These are phyloP conservation scores for Dothiorella sarmentorum DNA, from an alignment of 2,329 filamentous ascomycete species.

Conservation along the genomic window DNA sequence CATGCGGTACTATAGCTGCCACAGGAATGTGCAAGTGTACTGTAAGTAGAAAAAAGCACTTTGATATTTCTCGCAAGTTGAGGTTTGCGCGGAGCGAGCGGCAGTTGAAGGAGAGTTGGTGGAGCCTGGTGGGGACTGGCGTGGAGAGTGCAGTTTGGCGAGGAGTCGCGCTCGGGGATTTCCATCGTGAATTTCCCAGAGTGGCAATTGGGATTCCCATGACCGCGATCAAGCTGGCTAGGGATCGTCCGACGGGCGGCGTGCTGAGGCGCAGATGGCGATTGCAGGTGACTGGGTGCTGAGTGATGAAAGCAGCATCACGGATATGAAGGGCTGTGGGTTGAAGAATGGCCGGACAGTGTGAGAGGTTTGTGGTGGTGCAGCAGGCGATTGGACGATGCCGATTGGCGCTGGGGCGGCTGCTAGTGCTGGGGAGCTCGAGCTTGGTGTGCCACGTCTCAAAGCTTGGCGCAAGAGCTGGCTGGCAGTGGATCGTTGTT, in stretches of 20 bases:
- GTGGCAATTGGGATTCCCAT: not conserved
- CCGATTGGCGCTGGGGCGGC: not conserved
- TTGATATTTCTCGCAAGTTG: not conserved
- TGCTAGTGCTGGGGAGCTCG: not conserved
- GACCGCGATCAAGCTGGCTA: not conserved
- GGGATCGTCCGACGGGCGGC: not conserved
- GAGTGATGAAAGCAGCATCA: not conserved
- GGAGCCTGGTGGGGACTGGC: not conserved
- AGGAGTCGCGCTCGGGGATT: not conserved
- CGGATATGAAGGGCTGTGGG: not conserved
- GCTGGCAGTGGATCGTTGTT: conserved; percentile 9
- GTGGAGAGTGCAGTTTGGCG: not conserved
- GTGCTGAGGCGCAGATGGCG: not conserved
- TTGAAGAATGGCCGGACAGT: not conserved
- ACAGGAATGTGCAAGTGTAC: not conserved
- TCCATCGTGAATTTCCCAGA: conserved; percentile 1
- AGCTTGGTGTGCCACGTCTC: conserved; percentile 14
- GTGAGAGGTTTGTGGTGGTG: not conserved
- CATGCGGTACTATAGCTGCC: not conserved
- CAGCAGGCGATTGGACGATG: conserved; percentile 7
- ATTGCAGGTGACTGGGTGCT: not conserved
- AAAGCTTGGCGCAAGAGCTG: conserved; percentile 10
- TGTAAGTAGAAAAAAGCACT: not conserved
- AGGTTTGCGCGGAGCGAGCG: not conserved
- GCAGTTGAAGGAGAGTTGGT: not conserved